Base-by-base conservation (phyloP, 2,329 filamentous ascomycete species). In the Chaetomium sp. region DNA sequence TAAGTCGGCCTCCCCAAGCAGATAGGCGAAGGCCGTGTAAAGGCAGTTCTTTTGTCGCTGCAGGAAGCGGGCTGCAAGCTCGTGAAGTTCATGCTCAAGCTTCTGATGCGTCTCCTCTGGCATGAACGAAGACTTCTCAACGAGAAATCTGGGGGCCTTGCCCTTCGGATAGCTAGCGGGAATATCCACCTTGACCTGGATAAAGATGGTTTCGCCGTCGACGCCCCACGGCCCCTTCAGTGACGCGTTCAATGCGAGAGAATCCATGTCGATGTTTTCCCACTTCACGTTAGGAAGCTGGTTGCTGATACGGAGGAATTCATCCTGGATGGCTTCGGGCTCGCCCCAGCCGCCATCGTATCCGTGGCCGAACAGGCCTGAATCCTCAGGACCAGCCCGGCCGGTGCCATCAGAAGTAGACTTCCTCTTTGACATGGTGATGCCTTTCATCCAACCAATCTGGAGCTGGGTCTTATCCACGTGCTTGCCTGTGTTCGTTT, bases 381-480 rank as follows among this genome's bases (percentile, higher is more conserved):
- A 78, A 74, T 84, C 80, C 77, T 85, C 78, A 68, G 85, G 79
- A 71, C 81, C 75, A 72, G 83, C 74, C 74, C 84, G 78, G 74
- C 80, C 73, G 70, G 85, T 76, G 8, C 74, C 72, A n/a, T 80
- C 79, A 13, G 76, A 71, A 1, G 78, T 78, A 1, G 78, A 73
- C 68, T 83, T 85, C 62, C 81, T 78, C 74, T 83, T 86, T 57
- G 81, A 86, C 79, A 88, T 86, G 35, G 83, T 87, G 65, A 90
- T 87, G 5, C 87, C 87, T 71, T 86, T 88, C 84, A 90, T 89
- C 87, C 87, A 90, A 16, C 84, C 85, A 62, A 90, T 86, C 67
- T 89, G 86, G 25, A 83, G 81, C 55, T 83, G 79, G 63, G 78
- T 83, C 45, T 80, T 78, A 64, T 85, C 81, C 29, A 75, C 62